Conservation (phyloP, 495 filamentous ascomycete species). For the Jackrogersella minutella region DNA sequence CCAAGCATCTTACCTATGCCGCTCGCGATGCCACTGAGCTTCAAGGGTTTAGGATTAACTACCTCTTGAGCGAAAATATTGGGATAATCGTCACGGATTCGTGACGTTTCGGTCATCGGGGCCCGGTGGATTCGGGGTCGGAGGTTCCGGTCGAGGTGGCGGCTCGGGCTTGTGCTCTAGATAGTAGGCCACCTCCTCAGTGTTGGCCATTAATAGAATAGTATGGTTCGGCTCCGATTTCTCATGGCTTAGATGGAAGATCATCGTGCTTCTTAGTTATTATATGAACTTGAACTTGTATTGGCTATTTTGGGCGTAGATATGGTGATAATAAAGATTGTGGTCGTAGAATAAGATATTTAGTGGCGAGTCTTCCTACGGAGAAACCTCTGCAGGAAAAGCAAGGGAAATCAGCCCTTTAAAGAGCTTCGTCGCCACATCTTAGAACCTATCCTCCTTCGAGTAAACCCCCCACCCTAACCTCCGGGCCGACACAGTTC, state of each 20-base stretch:
- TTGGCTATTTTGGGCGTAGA: background rate
- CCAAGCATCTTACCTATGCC: constrained; percentile 25
- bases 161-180: constrained; percentile 34
- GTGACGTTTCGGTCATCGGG: constrained; percentile 23
- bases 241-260: constrained; percentile 8
- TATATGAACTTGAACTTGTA: constrained; percentile 7
- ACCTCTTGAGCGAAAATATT: constrained; percentile 7
- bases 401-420: constrained; percentile 32
- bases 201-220: background rate
- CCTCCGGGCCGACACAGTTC: constrained; percentile 30
- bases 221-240: background rate
- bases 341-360: constrained; percentile 10
- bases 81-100: constrained; percentile 11
- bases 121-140: constrained; percentile 34
- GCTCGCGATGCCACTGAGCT: background rate
- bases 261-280: constrained; percentile 15
- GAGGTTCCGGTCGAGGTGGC: constrained; percentile 36
- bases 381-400: constrained; percentile 4
- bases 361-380: background rate
- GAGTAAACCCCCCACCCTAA: constrained; percentile 30
- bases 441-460: constrained; percentile 20
- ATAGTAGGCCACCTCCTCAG: constrained; percentile 7
- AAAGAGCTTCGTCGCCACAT: constrained; percentile 21
- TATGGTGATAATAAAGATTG: constrained; percentile 7
- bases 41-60: constrained; percentile 6